phyloP scores from a whole-genome alignment of 805 yeast species.

The Saccharomycopsis amapae region DNA sequence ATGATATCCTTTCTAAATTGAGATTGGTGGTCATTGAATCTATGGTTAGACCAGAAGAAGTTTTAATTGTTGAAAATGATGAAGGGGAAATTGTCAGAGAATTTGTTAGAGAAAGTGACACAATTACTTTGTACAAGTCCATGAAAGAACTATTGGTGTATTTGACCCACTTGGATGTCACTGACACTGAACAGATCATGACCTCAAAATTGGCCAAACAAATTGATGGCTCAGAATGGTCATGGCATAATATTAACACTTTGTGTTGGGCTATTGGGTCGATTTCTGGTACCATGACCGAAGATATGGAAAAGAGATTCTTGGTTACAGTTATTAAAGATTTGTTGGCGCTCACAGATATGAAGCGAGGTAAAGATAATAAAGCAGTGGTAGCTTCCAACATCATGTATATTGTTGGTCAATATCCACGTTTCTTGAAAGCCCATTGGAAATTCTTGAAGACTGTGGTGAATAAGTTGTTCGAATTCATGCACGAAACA shows the following conservation, averaged over 20 bases:
- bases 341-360: slow-evolving; percentile 82
- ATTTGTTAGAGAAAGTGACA: slow-evolving; percentile 93
- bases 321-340: slow-evolving; percentile 91
- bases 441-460: slow-evolving; percentile 98
- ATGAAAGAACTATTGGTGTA: slow-evolving; percentile 95
- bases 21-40: slow-evolving; percentile 92
- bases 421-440: slow-evolving; percentile 92
- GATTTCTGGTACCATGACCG: slow-evolving; percentile 97
- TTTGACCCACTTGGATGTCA: slow-evolving; percentile 89
- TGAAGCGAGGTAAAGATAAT: slow-evolving; percentile 95
- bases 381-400: slow-evolving; percentile 99
- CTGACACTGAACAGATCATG: slow-evolving; percentile 92
- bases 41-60: slow-evolving; percentile 99
- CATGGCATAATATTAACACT: slow-evolving; percentile 96
- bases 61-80: slow-evolving; percentile 91
- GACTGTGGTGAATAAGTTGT: slow-evolving; percentile 90
- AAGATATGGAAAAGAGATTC: slow-evolving; percentile 92
- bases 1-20: slow-evolving; percentile 69
- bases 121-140: slow-evolving; percentile 89
- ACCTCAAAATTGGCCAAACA: slow-evolving; percentile 84
- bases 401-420: slow-evolving; percentile 99
- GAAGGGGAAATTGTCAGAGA: slow-evolving; percentile 99
- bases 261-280: slow-evolving; percentile 99
- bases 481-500: slow-evolving; percentile 99
- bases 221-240: slow-evolving; percentile 96